phyloP scores from a whole-genome alignment of 2,329 filamentous ascomycete species.

The Exophiala spinifera region DNA sequence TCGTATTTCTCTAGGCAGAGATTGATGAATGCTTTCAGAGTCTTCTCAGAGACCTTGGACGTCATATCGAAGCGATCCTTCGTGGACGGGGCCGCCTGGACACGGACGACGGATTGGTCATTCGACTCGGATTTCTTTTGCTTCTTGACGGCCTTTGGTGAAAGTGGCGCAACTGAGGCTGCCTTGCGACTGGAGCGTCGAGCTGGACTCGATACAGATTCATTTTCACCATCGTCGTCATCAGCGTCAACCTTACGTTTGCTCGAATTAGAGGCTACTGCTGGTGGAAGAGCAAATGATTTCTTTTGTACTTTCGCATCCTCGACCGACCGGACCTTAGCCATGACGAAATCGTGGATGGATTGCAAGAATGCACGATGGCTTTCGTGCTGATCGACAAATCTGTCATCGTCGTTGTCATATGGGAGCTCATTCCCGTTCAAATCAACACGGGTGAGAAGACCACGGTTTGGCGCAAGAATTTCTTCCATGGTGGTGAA shows the following conservation, averaged over 20 bases:
- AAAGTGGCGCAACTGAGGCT: background rate
- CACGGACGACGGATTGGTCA: background rate
- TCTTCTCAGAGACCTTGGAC: slow-evolving; percentile 75
- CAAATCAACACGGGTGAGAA: slow-evolving; percentile 62
- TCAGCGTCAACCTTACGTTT: slow-evolving; percentile 33
- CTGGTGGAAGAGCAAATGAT: slow-evolving; percentile 15
- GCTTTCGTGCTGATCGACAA: slow-evolving; percentile 74
- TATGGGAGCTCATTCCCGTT: slow-evolving; percentile 64
- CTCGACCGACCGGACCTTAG: slow-evolving; percentile 60
- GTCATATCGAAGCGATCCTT: slow-evolving; percentile 59
- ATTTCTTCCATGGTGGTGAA: slow-evolving; percentile 64
- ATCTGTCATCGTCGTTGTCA: slow-evolving; percentile 35
- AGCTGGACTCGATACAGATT: slow-evolving; percentile 25
- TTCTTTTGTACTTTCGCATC: slow-evolving; percentile 38
- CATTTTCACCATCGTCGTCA: slow-evolving; percentile 35
- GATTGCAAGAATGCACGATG: slow-evolving; percentile 76
- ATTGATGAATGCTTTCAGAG: slow-evolving; percentile 71
- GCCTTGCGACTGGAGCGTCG: slow-evolving; percentile 23
- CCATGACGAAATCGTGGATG: slow-evolving; percentile 68
- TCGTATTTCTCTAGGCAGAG: slow-evolving; percentile 87
- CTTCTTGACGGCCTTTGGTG: slow-evolving; percentile 21
- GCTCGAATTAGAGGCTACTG: slow-evolving; percentile 4
- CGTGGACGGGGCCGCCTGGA: slow-evolving; percentile 24
- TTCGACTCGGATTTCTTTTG: slow-evolving; percentile 14
- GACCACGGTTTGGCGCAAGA: slow-evolving; percentile 64